Base-by-base conservation (phyloP, 495 filamentous ascomycete genomes). In the Aspergillus olivimuriae region DNA sequence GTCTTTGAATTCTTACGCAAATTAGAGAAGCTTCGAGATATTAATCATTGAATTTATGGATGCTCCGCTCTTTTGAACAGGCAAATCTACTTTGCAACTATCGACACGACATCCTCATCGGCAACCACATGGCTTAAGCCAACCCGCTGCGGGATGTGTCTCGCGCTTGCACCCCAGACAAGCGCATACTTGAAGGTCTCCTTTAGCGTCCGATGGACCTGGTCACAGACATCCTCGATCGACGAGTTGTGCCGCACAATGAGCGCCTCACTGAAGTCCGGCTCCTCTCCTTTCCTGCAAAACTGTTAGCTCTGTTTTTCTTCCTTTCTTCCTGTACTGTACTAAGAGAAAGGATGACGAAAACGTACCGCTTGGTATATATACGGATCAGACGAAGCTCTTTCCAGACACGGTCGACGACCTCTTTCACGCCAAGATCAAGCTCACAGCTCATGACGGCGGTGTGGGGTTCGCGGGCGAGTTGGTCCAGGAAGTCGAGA, bases 181-280 rank as follows among this genome's bases (percentile, higher is more conserved):
- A 97, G 63, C 1, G 94, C 94, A 69, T 96, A 97, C 70, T 97
- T 99, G 72, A 97, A 99, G 2, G 88, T 95, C 34, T 99, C 94
- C 76, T 96, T 97, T 46, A 99, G 69, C 20, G 84, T 89, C 24
- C 94, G 77, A 68, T 99, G 94, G 41, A 99, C 83, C 54, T 88
- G 82, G 60, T 99, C 90, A 63, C 94, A 99, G 1, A 97, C 94
- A 61, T 99, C 92, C 67, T 95, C 94, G 56, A 99, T 92, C 3
- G 83, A 85, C 35, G 86, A 86, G 48, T 87, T 84, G 51, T 68
- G 79, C 24, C 94, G 78, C 30, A 97, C 92, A 53, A 99, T 99
- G 51, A 99, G 68, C 0, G 94, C 94, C 65, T 99, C 91, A 47
- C 63, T 75, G 67, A 97, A 97, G 56, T 92, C 82, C 1, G 94